Base-by-base conservation (phyloP, 2,329 filamentous ascomycete genomes). In the Lachnellula occidentalis region DNA sequence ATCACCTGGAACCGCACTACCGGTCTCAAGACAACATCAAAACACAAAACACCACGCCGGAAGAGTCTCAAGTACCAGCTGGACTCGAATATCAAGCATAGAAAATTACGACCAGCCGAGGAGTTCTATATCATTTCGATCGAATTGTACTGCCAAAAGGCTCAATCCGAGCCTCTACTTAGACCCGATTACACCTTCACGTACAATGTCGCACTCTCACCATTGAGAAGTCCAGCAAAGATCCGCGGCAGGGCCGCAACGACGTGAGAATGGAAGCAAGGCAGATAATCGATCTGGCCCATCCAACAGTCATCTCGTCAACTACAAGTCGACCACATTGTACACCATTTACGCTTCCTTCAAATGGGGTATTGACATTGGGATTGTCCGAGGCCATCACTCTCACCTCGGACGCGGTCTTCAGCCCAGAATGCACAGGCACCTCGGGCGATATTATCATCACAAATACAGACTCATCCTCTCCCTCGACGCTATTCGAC, bases 321-420 rank as follows among this genome's bases (percentile, higher is more conserved):
- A 69, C 69, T 37, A 57, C 66, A 2, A 69, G 72, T 50, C 57
- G 61, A 8, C 67, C 79, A 60, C 77, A 79, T 62, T 87, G 84
- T 65, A 82, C 81, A 19, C 81, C 83, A 27, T 82, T 84, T 65
- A 77, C 80, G 22, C 74, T 87, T 17, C 82, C 82, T 39, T 80
- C 78, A 58, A 73, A 77, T 63, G 83, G 83, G 52, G 67, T 79
- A 61, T 71, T 81, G 41, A 57, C 57, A 15, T 56, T 70, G 53
- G 70, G 71, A 36, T 70, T 66, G 47, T 66, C 72, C 4, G 50
- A 59, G 8, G 54, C 58, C 34, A 54, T 79, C 42, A 76, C 73
- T 11, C 69, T 81, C 48, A 70, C 69, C 4, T 69, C 73, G 49
- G 74, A 78, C 67, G 76, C 75, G 37, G 67, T 78, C 34, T 81